Conservation (phyloP, 768 basidiomycete genomes). For the Termitomyces sp. region DNA sequence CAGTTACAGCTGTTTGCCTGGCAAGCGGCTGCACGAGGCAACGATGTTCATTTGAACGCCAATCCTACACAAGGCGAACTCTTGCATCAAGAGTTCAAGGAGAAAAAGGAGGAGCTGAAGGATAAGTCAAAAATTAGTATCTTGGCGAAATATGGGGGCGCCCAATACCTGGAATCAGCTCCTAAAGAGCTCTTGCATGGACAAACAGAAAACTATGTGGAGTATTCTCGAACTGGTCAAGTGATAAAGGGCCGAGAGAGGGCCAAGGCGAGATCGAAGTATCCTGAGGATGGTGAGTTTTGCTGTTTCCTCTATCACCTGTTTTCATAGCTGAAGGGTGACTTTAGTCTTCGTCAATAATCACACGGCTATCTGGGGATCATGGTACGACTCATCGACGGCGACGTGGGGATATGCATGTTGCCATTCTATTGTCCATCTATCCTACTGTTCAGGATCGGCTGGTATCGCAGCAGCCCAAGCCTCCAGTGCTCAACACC, state of each 20-base stretch:
- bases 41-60: constrained; percentile 93
- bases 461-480: constrained; percentile 77
- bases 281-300: constrained; percentile 88
- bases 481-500: constrained; percentile 70
- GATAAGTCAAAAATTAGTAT: constrained; percentile 89
- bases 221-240: constrained; percentile 90
- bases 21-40: constrained; percentile 91
- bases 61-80: constrained; percentile 96
- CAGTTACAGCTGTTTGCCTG: constrained; percentile 94
- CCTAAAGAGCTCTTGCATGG: constrained; percentile 92
- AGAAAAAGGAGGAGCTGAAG: constrained; percentile 91
- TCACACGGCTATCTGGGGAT: constrained; percentile 97
- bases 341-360: constrained; percentile 81
- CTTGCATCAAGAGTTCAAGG: constrained; percentile 83
- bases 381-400: constrained; percentile 75
- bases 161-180: constrained; percentile 83
- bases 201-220: constrained; percentile 96
- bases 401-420: constrained; percentile 92
- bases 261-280: constrained; percentile 86
- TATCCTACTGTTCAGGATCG: constrained; percentile 89
- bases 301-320: background rate
- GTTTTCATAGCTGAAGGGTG: constrained; percentile 9
- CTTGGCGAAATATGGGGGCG: constrained; percentile 91
- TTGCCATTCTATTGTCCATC: constrained; percentile 82
- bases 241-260: constrained; percentile 90